Evolutionary conservation across 2,329 filamentous ascomycete genomes (phyloP).

Genomic region (Talaromyces verruculosus): DNA sequence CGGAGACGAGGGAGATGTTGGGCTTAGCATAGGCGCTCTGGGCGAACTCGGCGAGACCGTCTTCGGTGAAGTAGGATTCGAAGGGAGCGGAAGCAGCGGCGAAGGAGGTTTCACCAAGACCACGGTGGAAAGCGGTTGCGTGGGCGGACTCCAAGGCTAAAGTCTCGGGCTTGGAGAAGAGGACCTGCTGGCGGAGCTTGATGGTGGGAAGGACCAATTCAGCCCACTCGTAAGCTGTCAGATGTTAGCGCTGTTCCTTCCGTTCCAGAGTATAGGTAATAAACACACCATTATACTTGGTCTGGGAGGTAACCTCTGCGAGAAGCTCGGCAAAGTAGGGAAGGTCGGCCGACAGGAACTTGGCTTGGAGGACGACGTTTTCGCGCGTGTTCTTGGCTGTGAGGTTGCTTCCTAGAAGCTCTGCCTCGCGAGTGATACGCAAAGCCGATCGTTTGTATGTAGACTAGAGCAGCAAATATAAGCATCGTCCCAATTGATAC

Average conservation of each 20-base stretch:
- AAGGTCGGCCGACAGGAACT: constrained; percentile 91
- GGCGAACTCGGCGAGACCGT: constrained; percentile 73
- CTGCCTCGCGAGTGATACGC: constrained; percentile 90
- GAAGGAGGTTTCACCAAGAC: constrained; percentile 77
- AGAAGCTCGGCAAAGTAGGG: constrained; percentile 97
- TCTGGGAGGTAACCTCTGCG: constrained; percentile 83
- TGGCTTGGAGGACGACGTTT: constrained; percentile 86
- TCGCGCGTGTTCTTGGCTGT: constrained; percentile 86
- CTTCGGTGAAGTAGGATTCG: constrained; percentile 76
- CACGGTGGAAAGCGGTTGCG: constrained; percentile 84
- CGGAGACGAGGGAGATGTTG: constrained; percentile 88
- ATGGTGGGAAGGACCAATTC: constrained; percentile 82
- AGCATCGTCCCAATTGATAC: constrained; percentile 18
- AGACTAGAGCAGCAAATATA: constrained; percentile 52
- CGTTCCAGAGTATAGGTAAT: not conserved
- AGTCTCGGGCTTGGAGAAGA: constrained; percentile 62
- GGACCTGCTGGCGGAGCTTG: constrained; percentile 71
- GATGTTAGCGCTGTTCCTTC: constrained; percentile 15
- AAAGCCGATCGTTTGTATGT: constrained; percentile 85
- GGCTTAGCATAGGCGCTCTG: constrained; percentile 78
- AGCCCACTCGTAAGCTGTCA: constrained; percentile 78
- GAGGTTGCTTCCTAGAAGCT: constrained; percentile 91
- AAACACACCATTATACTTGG: constrained; percentile 71
- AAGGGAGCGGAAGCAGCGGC: constrained; percentile 70
- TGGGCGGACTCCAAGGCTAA: constrained; percentile 86